Base-by-base conservation (phyloP, 768 basidiomycete species). In the Rhizopogon vulgaris region DNA sequence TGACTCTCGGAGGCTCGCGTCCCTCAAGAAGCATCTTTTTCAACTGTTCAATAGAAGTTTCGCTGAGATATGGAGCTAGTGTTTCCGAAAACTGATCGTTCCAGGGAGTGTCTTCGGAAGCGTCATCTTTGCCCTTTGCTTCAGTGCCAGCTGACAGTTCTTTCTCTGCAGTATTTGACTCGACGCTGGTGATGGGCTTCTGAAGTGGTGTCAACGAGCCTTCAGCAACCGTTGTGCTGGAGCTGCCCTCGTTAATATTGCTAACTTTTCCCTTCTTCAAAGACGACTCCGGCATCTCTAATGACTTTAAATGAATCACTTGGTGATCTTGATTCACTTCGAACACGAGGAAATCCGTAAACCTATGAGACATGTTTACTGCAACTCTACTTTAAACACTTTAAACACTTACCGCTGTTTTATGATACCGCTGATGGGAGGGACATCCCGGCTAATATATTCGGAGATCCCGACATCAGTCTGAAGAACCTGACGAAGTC, bases 301-400 rank as follows among this genome's bases (percentile, higher is more conserved):
- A 77, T 49, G 83, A 80, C 64, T 90, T 90, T 32, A 99, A 63
- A 62, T 90, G 87, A 15, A 96, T 71, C 7, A 90, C 85, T 56
- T 88, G 81, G 40, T 85, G 79, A 57, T 90, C 84, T 54, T 83
- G 78, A 62, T 89, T 84, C 30, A 99, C 85, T 71, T 99, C 96
- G 61, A 79, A 87, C 17, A 99, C 96, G 60, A 98, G 61, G 65
- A 99, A 99, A 69, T 99, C 96, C 38, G 95, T 95, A 67, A 98
- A 98, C 61, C 94, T 96, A 62, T 25, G 48, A 22, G 22, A 42
- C 18, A 24, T 47, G 32, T 47, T 52, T 17, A n/a, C 49, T 36
- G 17, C 39, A 48, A 41, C 41, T 42, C 46, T 32, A 46, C 6
- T n/a, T 10, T 34, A 32, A 4, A 43, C 30, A 24, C 28, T 15